Evolutionary conservation across 208 protist species (phyloP), one percentile per base, ranked within the genome.

Genomic region (Trypanosoma rangeli): DNA sequence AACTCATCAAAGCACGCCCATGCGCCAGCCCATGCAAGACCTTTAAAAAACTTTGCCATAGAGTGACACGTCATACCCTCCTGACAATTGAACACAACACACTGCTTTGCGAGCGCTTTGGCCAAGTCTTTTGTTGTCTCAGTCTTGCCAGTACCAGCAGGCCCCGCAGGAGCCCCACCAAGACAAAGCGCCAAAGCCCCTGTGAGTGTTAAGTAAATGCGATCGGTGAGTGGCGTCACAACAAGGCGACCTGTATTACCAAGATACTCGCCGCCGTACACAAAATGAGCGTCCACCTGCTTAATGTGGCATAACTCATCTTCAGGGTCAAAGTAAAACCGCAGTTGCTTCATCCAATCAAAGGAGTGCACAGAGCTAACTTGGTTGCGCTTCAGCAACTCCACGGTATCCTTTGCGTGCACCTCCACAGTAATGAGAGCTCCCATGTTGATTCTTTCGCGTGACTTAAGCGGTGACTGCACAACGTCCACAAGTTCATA

Each of bases 1-100:
- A 99, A 99, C 87, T 99, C 98, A 85, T 99, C 98, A 79, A 99
- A 99, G 87, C 98, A 99, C 15, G 96, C 93, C 97, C 97, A 99
- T 26, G 98, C 97, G 42, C 98, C 97, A 16, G 93, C 89, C 90
- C 93, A 97, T n/a, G 95, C 96, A 28, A 99, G 90, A 22, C 97
- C 97, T 50, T 98, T 98, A 86, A 99, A 99, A 78, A 99, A 98
- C 84, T 98, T 98, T 55, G 86, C 96, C 97, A 99, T 99, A 13
- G 97, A 97, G 29, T 89, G 71, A 83, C 94, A 97, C 29, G 96
- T 97, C 90, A 99, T 96, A 68, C 95, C 94, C 71, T 98, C 95
- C 73, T 97, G 94, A 75, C 98, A 99, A 86, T 99, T 99, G 84
- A 99, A 99, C 48, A 99, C 98, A 58, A 99, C 95, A 61, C 98